Conservation (phyloP, 129 eudicot species). For the carrot (Daucus carota) region DH1_v3.0 NC_030386.2:17413501-17414000, state of each 20-base stretch:
- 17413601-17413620: background rate
- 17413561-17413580: background rate
- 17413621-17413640: background rate
- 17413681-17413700: background rate
- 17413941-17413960: slow-evolving; percentile 11
- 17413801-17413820: background rate
- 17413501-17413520: background rate
- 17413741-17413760: slow-evolving; percentile 1
- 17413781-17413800: slow-evolving; percentile 8
- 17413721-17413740: background rate
- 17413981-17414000: background rate
- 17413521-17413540: background rate
- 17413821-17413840: slow-evolving; percentile 7
- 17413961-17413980: background rate
- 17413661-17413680: background rate
- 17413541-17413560: background rate
- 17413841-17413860: slow-evolving; percentile 23
- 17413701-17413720: background rate
- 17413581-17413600: background rate
- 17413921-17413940: background rate
- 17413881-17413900: slow-evolving; percentile 3
- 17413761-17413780: slow-evolving; percentile 7
- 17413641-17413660: background rate
- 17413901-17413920: background rate
- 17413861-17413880: slow-evolving; percentile 15